Conservation (phyloP, 2,329 filamentous ascomycete species). For the Cladophialophora chaetospira region DNA sequence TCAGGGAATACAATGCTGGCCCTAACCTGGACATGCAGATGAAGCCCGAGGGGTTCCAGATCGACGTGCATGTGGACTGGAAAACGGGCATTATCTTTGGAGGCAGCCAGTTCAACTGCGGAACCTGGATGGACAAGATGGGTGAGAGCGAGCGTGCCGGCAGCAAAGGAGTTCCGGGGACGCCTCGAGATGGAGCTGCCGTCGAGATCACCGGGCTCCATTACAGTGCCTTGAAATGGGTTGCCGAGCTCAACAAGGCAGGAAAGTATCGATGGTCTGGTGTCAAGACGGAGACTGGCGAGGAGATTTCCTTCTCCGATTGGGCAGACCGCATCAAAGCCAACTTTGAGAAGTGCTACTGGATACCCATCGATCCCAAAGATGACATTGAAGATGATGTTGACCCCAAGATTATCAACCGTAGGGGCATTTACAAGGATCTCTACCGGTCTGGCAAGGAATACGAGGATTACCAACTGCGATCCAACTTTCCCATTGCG, state of each 20-base stretch:
- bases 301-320: constrained; percentile 67
- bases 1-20: constrained; percentile 92
- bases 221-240: constrained; percentile 86
- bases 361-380: constrained; percentile 68
- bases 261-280: constrained; percentile 73
- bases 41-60: constrained; percentile 87
- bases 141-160: constrained; percentile 91
- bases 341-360: constrained; percentile 93
- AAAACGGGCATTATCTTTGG: constrained; percentile 87
- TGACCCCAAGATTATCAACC: constrained; percentile 77
- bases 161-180: constrained; percentile 91
- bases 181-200: constrained; percentile 92
- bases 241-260: constrained; percentile 65
- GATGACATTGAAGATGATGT: constrained; percentile 77
- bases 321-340: constrained; percentile 80
- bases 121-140: constrained; percentile 99
- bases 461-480: constrained; percentile 96
- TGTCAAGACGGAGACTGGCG: constrained; percentile 66
- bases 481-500: constrained; percentile 89
- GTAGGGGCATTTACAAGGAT: constrained; percentile 97
- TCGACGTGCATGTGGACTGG: constrained; percentile 91
- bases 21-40: constrained; percentile 88
- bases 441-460: constrained; percentile 91
- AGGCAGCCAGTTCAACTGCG: constrained; percentile 91
- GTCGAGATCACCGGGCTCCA: constrained; percentile 92